Evolutionary conservation across 2,329 filamentous ascomycete species (phyloP), one percentile per base, ranked within the genome.

Genomic region (Talaromyces piceae): DNA sequence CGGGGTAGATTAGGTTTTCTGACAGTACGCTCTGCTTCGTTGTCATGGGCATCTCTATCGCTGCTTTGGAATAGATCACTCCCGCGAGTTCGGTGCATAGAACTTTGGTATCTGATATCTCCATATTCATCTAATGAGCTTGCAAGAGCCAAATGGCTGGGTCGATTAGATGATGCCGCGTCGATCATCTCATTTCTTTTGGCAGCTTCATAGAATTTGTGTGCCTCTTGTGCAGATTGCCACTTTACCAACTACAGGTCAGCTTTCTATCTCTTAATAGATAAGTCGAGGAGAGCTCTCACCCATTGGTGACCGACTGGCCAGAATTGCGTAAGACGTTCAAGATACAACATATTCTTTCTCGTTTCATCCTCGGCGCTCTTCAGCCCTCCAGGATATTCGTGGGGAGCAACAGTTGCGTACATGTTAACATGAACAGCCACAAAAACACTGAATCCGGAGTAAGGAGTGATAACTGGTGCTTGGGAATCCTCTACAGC

Each of bases 391-490:
- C 66, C 66, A 0, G 66, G 66, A 33, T 68, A 68, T 9, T 60
- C 57, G n/a, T 54, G 52, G 1, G 66, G 65, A 0, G 57, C 61
- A 8, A 68, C 61, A 5, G 66, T 67, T 2, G 66, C 66, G 48
- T 68, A 68, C 66, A 68, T 68, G 43, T 68, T 68, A 41, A 68
- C 66, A 39, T 68, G 66, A 3, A 64, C 66, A 8, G 66, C 64
- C 11, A 68, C 66, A 33, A 68, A 68, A 30, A 68, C 59, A 25
- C 66, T 68, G 53, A 68, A 68, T 5, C 66, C 66, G 0, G 66
- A 65, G 47, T 68, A 68, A 2, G 66, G 66, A 1, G 66, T 67
- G 47, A 68, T 67, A 1, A 68, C 61, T 0, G 65, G 58, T 2
- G 66, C 61, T 18, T 57, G 59, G 0, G 63, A 68, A 33, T 59